A percentile compares a stretch with the other conserved stretches of the same genome.
Evolutionary conservation across 2,329 filamentous ascomycete genomes (phyloP).

Genomic region (Cryphonectria naterciae): DNA sequence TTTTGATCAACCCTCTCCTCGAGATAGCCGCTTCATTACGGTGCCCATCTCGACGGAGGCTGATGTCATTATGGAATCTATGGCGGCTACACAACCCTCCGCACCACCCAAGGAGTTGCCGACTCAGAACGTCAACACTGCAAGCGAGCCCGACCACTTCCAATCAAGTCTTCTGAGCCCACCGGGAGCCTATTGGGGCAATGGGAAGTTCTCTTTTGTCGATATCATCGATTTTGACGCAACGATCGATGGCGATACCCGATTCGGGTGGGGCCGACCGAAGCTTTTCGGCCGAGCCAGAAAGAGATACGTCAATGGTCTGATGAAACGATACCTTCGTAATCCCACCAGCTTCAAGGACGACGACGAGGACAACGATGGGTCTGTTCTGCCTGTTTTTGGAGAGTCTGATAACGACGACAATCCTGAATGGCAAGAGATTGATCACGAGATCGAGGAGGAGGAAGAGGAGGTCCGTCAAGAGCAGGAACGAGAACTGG

Average conservation of each 20-base stretch:
- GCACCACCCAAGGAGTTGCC: background rate
- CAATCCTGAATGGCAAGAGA: slow-evolving; percentile 40
- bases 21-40: slow-evolving; percentile 25
- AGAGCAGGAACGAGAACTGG: slow-evolving; percentile 30
- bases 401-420: slow-evolving; percentile 58
- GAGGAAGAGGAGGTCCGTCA: slow-evolving; percentile 48
- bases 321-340: slow-evolving; percentile 47
- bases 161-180: slow-evolving; percentile 1
- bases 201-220: slow-evolving; percentile 34
- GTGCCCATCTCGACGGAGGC: slow-evolving; percentile 19
- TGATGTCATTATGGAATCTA: slow-evolving; percentile 12
- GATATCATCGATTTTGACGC: slow-evolving; percentile 20
- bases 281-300: slow-evolving; percentile 46
- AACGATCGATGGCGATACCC: slow-evolving; percentile 18
- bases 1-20: slow-evolving; percentile 13
- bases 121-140: background rate
- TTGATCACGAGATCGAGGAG: slow-evolving; percentile 60
- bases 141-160: background rate
- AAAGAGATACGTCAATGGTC: slow-evolving; percentile 47
- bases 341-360: slow-evolving; percentile 6
- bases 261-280: slow-evolving; percentile 36
- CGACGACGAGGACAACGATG: slow-evolving; percentile 31
- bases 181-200: slow-evolving; percentile 42
- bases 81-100: background rate
- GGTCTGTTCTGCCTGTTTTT: slow-evolving; percentile 53